These are phyloP conservation scores for Colletotrichum gloeosporioides DNA, from an alignment of 2,329 filamentous ascomycete genomes.

Conservation along the genomic window DNA sequence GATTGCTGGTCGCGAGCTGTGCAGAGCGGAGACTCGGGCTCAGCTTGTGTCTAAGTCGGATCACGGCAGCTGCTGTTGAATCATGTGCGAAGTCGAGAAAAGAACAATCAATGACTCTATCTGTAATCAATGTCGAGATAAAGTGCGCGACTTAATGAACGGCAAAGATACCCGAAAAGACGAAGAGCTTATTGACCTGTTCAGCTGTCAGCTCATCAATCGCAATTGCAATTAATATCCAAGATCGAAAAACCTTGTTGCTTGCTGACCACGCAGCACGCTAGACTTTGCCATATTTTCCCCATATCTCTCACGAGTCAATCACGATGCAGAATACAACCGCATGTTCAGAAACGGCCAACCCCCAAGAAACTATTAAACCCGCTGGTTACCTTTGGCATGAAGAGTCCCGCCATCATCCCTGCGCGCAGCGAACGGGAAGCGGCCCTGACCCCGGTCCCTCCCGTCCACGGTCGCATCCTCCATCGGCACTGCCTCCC, in stretches of 20 bases:
- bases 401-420: background rate
- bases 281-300: background rate
- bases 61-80: background rate
- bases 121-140: background rate
- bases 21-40: background rate
- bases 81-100: background rate
- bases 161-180: background rate
- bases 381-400: background rate
- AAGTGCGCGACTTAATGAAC: background rate
- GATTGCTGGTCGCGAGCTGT: background rate
- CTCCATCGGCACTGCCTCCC: slow-evolving; percentile 8
- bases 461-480: background rate
- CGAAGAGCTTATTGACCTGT: fast-evolving
- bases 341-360: background rate
- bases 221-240: background rate
- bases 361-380: background rate
- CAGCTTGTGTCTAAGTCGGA: background rate
- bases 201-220: background rate
- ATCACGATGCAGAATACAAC: background rate
- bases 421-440: background rate
- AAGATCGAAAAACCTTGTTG: background rate
- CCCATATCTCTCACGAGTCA: background rate
- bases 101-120: background rate
- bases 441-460: background rate
- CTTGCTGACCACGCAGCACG: background rate